Conservation (phyloP, 148 eudicot genomes). For the Dysphania ambrosioides region DNA sequence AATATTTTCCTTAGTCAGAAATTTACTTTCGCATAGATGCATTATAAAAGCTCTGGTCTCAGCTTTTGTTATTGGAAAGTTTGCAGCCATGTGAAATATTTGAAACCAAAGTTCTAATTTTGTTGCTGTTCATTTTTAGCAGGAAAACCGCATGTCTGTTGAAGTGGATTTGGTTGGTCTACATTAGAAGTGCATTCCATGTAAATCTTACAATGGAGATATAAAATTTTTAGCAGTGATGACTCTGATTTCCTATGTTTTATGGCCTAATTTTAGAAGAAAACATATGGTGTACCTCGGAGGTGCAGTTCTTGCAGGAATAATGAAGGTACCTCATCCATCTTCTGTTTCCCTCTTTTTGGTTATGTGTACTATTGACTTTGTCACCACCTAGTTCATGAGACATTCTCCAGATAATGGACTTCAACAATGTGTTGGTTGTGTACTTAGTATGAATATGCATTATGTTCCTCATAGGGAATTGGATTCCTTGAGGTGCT, state of each 20-base stretch:
- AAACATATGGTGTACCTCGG: conserved; percentile 99
- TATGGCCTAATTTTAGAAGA: conserved; percentile 37
- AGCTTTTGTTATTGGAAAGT: neutral
- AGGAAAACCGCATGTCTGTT: neutral
- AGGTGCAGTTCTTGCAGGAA: conserved; percentile 98
- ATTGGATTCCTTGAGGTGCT: neutral
- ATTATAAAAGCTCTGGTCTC: neutral
- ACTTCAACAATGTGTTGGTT: neutral
- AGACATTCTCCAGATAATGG: neutral
- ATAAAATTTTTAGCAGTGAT: neutral
- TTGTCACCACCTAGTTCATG: neutral
- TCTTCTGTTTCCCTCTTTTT: neutral
- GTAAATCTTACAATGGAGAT: neutral
- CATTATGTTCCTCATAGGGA: neutral
- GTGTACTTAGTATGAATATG: neutral
- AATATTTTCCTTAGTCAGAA: neutral
- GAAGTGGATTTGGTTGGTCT: conserved; percentile 1
- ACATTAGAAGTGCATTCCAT: neutral
- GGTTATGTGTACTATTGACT: neutral
- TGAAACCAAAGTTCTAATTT: neutral
- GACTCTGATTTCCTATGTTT: neutral
- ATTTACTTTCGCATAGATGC: neutral
- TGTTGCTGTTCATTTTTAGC: neutral
- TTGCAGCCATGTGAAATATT: neutral
- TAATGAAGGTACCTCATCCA: conserved; percentile 69